Evolutionary conservation across 2,329 filamentous ascomycete genomes (phyloP).

Genomic region (Ilyonectria destructans): DNA sequence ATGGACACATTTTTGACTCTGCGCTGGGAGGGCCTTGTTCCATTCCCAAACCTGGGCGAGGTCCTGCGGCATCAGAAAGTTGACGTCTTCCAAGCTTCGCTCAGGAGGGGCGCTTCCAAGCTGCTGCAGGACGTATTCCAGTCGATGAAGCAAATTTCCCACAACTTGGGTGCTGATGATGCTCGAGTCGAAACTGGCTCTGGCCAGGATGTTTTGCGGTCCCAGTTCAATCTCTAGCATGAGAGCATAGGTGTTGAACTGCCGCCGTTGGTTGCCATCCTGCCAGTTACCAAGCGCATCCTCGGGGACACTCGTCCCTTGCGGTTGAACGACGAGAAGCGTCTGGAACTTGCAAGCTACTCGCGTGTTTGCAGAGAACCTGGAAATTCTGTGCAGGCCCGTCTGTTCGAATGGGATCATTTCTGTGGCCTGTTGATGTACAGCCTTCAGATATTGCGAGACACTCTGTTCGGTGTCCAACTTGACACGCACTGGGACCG

Average conservation of each 20-base stretch:
- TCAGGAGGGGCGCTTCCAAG: neutral
- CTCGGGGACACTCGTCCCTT: neutral
- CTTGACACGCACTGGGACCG: slow-evolving; percentile 39
- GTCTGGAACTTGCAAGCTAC: slow-evolving; percentile 29
- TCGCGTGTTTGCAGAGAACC: neutral
- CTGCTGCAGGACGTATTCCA: slow-evolving; percentile 17
- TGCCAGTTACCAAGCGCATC: slow-evolving; percentile 19
- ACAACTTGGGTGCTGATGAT: neutral
- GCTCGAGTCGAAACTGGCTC: slow-evolving; percentile 16
- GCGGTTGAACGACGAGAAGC: slow-evolving; percentile 26
- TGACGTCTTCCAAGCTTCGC: slow-evolving; percentile 6
- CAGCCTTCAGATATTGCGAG: slow-evolving; percentile 58
- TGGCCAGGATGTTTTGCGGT: neutral
- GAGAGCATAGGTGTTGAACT: slow-evolving; percentile 13
- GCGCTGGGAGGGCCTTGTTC: slow-evolving; percentile 25
- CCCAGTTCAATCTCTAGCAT: slow-evolving; percentile 6
- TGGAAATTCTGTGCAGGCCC: slow-evolving; percentile 30
- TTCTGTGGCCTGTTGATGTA: slow-evolving; percentile 27
- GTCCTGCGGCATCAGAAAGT: slow-evolving; percentile 32
- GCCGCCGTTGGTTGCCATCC: neutral
- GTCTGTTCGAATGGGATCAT: slow-evolving; percentile 36
- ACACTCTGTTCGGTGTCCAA: slow-evolving; percentile 51
- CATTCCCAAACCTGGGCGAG: slow-evolving; percentile 36
- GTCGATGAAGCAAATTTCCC: slow-evolving; percentile 8
- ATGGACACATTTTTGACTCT: slow-evolving; percentile 38